Conservation (phyloP, 306 rosid genomes). For the Sicyos baderoa region DNA sequence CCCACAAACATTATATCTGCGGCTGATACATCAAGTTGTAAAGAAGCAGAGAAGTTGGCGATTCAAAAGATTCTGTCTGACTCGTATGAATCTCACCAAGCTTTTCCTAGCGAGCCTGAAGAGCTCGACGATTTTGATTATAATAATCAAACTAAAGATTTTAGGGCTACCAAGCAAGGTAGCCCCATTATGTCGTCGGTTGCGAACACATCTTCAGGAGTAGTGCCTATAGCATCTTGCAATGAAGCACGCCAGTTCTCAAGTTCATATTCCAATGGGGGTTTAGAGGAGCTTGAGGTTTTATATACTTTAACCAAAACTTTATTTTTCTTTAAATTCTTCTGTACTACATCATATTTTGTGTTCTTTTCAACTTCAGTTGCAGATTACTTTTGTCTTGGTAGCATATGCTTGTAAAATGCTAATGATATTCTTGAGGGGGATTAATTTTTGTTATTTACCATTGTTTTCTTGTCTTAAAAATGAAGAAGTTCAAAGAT, state of each 20-base stretch:
- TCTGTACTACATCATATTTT: background rate
- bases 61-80: conserved; percentile 58
- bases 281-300: conserved; percentile 94
- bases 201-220: conserved; percentile 29
- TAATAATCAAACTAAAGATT: conserved; percentile 40
- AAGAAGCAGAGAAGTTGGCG: conserved; percentile 63
- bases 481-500: background rate
- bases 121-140: conserved; percentile 59
- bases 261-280: conserved; percentile 30
- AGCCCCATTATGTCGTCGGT: conserved; percentile 30
- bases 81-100: conserved; percentile 42
- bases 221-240: conserved; percentile 27
- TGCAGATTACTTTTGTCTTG: background rate
- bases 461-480: background rate
- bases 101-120: conserved; percentile 47
- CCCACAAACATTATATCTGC: conserved; percentile 18
- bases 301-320: background rate
- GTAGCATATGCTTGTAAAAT: background rate
- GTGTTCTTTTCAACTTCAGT: background rate
- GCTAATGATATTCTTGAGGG: background rate
- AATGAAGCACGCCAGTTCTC: conserved; percentile 29
- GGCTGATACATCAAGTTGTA: conserved; percentile 36
- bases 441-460: background rate
- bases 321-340: background rate
- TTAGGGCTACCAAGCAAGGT: conserved; percentile 24